Conservation (phyloP, 345 rosid species). For the Aurinia saxatilis region DNA sequence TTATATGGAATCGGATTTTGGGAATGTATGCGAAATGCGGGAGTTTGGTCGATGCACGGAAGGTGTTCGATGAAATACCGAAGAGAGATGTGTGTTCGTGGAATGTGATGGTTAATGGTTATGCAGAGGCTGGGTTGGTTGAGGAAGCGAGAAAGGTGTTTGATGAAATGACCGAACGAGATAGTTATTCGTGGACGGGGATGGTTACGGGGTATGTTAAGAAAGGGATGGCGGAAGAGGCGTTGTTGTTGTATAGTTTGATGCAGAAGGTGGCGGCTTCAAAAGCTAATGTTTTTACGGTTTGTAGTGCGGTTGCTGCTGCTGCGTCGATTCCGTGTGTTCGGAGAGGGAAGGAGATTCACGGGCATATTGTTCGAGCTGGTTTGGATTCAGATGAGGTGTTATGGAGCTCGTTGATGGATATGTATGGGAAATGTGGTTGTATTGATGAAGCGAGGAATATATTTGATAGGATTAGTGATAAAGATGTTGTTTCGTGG, state of each 20-base stretch:
- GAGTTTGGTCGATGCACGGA: conserved; percentile 44
- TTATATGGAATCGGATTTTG: conserved; percentile 57
- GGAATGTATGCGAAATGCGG: conserved; percentile 68
- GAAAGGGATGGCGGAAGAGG: conserved; percentile 45
- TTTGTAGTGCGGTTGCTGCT: conserved; percentile 72
- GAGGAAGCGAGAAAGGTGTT: conserved; percentile 55
- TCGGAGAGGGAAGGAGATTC: conserved; percentile 66
- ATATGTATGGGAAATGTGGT: conserved; percentile 90
- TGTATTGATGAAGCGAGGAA: conserved; percentile 61
- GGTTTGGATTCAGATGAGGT: conserved; percentile 81
- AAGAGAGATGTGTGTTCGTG: conserved; percentile 70
- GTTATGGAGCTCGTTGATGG: conserved; percentile 81
- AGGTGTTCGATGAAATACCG: conserved; percentile 55
- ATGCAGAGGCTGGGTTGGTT: conserved; percentile 42
- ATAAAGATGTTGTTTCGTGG: conserved; percentile 81
- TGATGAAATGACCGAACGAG: conserved; percentile 76
- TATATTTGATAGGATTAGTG: conserved; percentile 53
- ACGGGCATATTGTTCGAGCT: conserved; percentile 53
- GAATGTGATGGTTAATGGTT: conserved; percentile 68
- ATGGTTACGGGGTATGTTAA: conserved; percentile 74
- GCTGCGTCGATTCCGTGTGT: conserved; percentile 52
- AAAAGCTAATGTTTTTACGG: conserved; percentile 46
- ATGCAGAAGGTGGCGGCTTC: conserved; percentile 37
- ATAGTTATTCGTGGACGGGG: conserved; percentile 83
- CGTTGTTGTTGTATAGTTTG: conserved; percentile 42